Conservation (phyloP, 306 rosid genomes). For the Canavalia ensiformis region DNA sequence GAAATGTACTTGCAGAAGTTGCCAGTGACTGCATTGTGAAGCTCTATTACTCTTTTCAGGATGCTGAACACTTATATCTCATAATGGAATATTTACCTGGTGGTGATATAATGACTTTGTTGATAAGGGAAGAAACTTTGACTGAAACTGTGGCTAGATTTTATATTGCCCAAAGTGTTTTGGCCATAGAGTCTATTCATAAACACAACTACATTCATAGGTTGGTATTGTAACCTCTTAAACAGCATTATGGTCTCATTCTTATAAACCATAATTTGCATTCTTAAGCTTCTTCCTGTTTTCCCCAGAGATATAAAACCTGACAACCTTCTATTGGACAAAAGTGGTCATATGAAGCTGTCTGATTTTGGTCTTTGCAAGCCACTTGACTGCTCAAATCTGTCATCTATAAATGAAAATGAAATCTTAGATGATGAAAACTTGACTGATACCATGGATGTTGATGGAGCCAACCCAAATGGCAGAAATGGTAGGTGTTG, state of each 20-base stretch:
- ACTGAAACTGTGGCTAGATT: slow-evolving; percentile 88
- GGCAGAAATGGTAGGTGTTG: slow-evolving; percentile 79
- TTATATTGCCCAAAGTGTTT: slow-evolving; percentile 72
- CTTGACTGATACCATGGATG: slow-evolving; percentile 77
- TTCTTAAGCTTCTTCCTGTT: slow-evolving; percentile 9
- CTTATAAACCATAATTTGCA: slow-evolving; percentile 22
- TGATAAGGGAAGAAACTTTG: slow-evolving; percentile 94
- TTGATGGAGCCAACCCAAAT: slow-evolving; percentile 58
- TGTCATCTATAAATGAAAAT: slow-evolving; percentile 78
- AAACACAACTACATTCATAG: slow-evolving; percentile 89
- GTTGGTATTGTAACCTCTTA: slow-evolving; percentile 49
- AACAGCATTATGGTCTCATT: slow-evolving; percentile 22
- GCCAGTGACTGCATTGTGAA: slow-evolving; percentile 91
- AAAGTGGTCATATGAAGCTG: slow-evolving; percentile 85
- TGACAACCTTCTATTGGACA: slow-evolving; percentile 90
- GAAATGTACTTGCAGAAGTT: slow-evolving; percentile 95
- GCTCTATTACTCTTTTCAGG: slow-evolving; percentile 95
- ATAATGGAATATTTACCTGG: slow-evolving; percentile 98
- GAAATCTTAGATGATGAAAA: slow-evolving; percentile 80
- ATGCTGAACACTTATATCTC: slow-evolving; percentile 80
- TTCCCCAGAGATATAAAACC: slow-evolving; percentile 87
- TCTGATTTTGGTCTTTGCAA: slow-evolving; percentile 98
- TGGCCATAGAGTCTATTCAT: slow-evolving; percentile 93
- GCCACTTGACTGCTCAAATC: slow-evolving; percentile 84
- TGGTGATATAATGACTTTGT: slow-evolving; percentile 95